Base-by-base conservation (phyloP, 805 yeast species). In the Kregervanrija delftensis region DNA sequence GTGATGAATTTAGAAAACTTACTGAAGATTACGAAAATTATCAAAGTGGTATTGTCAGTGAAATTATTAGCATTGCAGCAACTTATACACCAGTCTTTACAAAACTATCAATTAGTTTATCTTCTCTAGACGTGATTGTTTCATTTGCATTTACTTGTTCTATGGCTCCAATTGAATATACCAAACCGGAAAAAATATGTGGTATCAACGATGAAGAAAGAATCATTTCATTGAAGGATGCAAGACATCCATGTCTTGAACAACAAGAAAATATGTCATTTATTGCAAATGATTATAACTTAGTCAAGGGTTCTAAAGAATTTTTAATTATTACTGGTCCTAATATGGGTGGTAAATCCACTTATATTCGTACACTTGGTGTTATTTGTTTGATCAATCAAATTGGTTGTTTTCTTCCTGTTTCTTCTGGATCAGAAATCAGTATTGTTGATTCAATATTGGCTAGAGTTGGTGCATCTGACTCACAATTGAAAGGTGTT, bases 381-480 rank as follows among this genome's bases (percentile, higher is more conserved):
- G 93, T 85, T 1, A 83, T 89, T 44, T 82, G 93, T 2, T 66
- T 90, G 40, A 74, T 90, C 86, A 86, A 87, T 28, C 97, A 90
- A 61, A 77, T 88, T 15, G 97, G 97, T 1, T 83, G 93, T 47
- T 90, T 83, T 58, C 79, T 90, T 22, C 99, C 99, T 2, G 83
- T 84, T 49, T 67, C 68, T 11, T 71, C 69, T 35, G 80, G 72
- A 32, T 90, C 96, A 0, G 90, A 87, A 55, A 61, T 93, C 22
- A 80, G 88, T 11, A 71, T 93, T 2, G 88, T 91, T 49, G 99
- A 93, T 65, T 88, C 96, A 2, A 83, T 93, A 5, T 73, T 93
- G 48, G 95, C 98, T 11, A 79, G 99, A 59, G 96, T 93, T n/a
- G 99, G 99, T 10, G 98, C 99, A 2, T 95, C 97, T 11, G 99